phyloP scores from a whole-genome alignment of 2,329 filamentous ascomycete genomes.

The Boeremia lycopersici region DNA sequence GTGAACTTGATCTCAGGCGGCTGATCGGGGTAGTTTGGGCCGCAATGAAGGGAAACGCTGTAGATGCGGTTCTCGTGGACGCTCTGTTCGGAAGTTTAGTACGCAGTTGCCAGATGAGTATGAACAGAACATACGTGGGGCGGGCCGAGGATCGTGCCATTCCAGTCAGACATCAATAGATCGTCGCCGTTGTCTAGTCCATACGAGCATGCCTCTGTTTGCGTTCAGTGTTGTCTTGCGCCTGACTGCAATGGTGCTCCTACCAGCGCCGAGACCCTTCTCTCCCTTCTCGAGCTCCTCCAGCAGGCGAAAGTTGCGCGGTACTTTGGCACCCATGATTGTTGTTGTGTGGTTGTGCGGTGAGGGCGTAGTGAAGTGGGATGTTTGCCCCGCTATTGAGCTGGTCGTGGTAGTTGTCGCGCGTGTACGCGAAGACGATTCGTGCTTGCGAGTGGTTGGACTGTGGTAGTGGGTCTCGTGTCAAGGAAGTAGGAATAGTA shows the following conservation, averaged over 20 bases:
- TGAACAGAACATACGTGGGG: slow-evolving; percentile 74
- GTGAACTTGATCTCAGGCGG: slow-evolving; percentile 92
- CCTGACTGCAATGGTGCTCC: slow-evolving; percentile 8
- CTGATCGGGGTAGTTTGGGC: slow-evolving; percentile 82
- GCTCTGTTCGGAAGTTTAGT: slow-evolving; percentile 61
- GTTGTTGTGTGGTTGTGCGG: slow-evolving; percentile 15
- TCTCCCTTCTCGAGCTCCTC: slow-evolving; percentile 99
- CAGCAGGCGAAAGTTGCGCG: slow-evolving; percentile 92
- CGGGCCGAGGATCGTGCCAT: slow-evolving; percentile 94
- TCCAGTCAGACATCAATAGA: slow-evolving; percentile 97
- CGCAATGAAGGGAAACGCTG: slow-evolving; percentile 96
- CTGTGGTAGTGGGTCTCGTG: background rate
- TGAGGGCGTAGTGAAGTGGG: slow-evolving; percentile 31
- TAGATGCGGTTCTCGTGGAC: slow-evolving; percentile 99
- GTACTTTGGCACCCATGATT: slow-evolving; percentile 74
- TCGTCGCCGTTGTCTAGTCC: slow-evolving; percentile 94
- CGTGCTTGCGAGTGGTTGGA: slow-evolving; percentile 2
- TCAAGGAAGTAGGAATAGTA: background rate
- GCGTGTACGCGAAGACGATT: slow-evolving; percentile 7
- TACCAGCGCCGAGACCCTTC: slow-evolving; percentile 92
- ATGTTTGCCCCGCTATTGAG: slow-evolving; percentile 40
- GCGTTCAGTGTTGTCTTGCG: slow-evolving; percentile 17
- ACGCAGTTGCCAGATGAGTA: background rate
- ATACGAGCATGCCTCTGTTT: slow-evolving; percentile 90
- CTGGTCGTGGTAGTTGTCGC: slow-evolving; percentile 11